Percentiles rank a stretch among this genome's conserved stretches.
Evolutionary conservation across 2,329 filamentous ascomycete genomes (phyloP).

Genomic region (Chalaropsis thielavioides): DNA sequence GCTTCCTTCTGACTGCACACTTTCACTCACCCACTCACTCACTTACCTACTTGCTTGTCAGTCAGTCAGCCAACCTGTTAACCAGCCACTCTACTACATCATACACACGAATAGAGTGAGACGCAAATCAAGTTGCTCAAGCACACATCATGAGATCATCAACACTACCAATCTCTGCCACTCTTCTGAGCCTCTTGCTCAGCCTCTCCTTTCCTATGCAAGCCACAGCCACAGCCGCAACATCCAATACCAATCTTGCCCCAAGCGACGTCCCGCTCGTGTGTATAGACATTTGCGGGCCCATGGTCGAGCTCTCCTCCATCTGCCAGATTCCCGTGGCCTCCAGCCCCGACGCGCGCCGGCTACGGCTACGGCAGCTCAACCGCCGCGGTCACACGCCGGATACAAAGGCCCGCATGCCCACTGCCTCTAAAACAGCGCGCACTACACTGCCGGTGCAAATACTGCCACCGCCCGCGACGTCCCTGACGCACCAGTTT

Average conservation of each 20-base stretch:
- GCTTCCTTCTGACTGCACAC: not conserved
- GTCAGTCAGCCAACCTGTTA: not conserved
- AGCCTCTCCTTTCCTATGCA: slow-evolving; percentile 22
- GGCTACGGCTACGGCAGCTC: not conserved
- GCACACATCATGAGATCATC: slow-evolving; percentile 11
- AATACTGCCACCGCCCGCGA: not conserved
- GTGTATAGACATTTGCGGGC: slow-evolving; percentile 31
- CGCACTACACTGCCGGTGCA: not conserved
- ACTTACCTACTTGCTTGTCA: not conserved
- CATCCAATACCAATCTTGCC: slow-evolving; percentile 24
- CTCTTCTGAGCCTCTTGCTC: slow-evolving; percentile 4
- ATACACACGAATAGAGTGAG: not conserved
- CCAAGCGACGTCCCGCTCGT: slow-evolving; percentile 27
- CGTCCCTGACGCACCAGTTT: not conserved
- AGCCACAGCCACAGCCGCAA: slow-evolving; percentile 22
- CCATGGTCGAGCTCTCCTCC: slow-evolving; percentile 30
- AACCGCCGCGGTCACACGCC: not conserved
- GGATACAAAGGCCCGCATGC: not conserved
- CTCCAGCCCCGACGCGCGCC: not conserved
- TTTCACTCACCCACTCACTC: not conserved
- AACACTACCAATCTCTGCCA: not conserved
- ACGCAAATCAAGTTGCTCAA: not conserved
- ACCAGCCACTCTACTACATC: not conserved
- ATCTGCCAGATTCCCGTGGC: slow-evolving; percentile 24
- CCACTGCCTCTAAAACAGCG: not conserved